Conservation (phyloP, 1,139 yeast genomes). For the Yamadazyma sp. region DNA sequence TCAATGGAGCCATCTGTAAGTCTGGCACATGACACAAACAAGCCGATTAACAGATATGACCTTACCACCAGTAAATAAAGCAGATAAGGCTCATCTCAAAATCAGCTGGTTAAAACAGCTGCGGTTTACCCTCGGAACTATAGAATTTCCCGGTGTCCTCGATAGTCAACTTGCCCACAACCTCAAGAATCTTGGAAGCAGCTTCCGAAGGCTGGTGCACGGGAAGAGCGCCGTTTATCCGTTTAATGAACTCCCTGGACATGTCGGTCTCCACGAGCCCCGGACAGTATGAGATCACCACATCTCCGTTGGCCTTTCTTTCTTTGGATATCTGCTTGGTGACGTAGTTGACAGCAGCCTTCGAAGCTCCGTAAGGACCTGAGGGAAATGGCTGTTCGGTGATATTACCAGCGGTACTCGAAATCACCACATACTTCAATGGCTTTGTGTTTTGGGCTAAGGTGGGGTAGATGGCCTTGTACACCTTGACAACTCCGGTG, state of each 20-base stretch:
- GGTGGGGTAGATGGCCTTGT: slow-evolving; percentile 10
- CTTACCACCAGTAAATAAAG: no score
- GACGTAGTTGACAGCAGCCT: slow-evolving; percentile 10
- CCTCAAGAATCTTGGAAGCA: slow-evolving; percentile 3
- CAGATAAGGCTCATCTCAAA: no score
- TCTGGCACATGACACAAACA: no score
- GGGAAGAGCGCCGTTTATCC: not conserved
- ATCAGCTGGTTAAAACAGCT: no score
- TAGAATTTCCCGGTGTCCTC: slow-evolving; percentile 5
- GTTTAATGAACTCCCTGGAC: not conserved
- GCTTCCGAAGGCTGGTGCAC: slow-evolving; percentile 3
- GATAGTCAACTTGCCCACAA: not conserved
- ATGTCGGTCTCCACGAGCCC: slow-evolving; percentile 32
- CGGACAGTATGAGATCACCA: slow-evolving; percentile 46
- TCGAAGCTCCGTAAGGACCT: slow-evolving; percentile 9
- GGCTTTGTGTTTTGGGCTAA: slow-evolving; percentile 7
- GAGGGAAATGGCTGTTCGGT: slow-evolving; percentile 4
- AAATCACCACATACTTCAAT: slow-evolving; percentile 6
- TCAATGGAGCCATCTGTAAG: no score
- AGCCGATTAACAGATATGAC: no score
- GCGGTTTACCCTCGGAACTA: slow-evolving; percentile 2
- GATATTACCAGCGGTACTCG: slow-evolving; percentile 15
- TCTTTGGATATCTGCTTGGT: slow-evolving; percentile 7
- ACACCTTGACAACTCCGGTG: slow-evolving; percentile 9
- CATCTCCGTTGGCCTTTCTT: slow-evolving; percentile 37